These are phyloP conservation scores for Saussurea involucrata DNA, from an alignment of 129 eudicot species.

Conservation along the genomic window DNA sequence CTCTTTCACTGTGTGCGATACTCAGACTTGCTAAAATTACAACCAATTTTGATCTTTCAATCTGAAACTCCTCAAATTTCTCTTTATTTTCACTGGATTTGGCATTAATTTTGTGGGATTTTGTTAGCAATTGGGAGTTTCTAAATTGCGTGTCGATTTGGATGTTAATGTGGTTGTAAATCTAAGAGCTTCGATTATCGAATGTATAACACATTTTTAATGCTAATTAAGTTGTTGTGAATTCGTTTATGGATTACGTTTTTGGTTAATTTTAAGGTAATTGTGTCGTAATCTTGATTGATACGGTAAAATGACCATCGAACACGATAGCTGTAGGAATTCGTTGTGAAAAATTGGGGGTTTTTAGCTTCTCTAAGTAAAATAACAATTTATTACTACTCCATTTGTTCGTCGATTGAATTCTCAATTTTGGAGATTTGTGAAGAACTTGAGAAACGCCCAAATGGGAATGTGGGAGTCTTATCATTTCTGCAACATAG, in stretches of 20 bases:
- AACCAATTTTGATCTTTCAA: background rate
- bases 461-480: background rate
- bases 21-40: no score
- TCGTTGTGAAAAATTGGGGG: background rate
- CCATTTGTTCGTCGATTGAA: background rate
- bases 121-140: background rate
- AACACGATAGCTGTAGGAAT: background rate
- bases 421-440: no score
- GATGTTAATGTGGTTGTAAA: background rate
- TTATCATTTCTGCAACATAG: background rate
- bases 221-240: background rate
- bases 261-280: background rate
- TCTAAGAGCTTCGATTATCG: background rate
- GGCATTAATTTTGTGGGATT: background rate
- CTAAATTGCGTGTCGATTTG: no score
- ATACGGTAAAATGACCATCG: background rate
- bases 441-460: background rate
- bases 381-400: no score
- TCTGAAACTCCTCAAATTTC: background rate
- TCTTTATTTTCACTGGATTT: background rate
- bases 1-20: background rate
- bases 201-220: no score
- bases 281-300: background rate
- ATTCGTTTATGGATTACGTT: background rate
- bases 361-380: background rate